Evolutionary conservation across 208 protist genomes (phyloP), one percentile per base, ranked within the genome.

Genomic region (Trypanosoma caninum): DNA sequence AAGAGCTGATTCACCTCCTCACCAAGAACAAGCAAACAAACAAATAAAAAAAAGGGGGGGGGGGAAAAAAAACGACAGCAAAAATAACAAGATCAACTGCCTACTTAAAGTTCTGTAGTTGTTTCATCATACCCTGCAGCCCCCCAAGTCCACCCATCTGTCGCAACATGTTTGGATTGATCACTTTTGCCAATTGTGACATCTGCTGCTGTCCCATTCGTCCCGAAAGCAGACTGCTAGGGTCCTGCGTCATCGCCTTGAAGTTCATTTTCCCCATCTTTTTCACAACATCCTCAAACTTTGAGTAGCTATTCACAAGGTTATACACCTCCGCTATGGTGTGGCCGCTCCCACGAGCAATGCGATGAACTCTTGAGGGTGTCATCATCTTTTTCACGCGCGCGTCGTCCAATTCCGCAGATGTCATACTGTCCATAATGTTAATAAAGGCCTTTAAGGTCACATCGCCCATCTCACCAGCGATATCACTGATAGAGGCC

Each of bases 391-490:
- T 97, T 59, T 91, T 93, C 34, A 95, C 89, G 56, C 92, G 91
- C n/a, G 33, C 59, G n/a, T 88, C 75, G 53, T 97, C 89, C 20
- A 97, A 59, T 70, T 97, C 97, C 22, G 92, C 86, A 23, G 91
- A 78, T 4, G 89, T 98, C 91, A 99, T 98, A 69, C 84, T 96
- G 71, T 99, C 97, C 79, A 99, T 85, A 44, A 99, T 98, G 64
- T 91, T 94, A 56, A 98, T 94, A 72, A 94, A 98, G 1, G 69
- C 65, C 54, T 95, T 97, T 37, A 98, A 61, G 52, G 89, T 71
- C 23, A 86, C 48, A 46, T 89, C 69, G 34, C 80, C 73, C 18
- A 85, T 67, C 57, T 94, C 74, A 30, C 90, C 87, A 3, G 86
- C 61, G 54, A 62, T 34, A 10, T 69, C 69, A 18, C 75, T 77